A percentile compares a stretch with the other conserved stretches of the same genome.
phyloP scores from a whole-genome alignment of 306 rosid genomes.

The Vachellia collinsii region DNA sequence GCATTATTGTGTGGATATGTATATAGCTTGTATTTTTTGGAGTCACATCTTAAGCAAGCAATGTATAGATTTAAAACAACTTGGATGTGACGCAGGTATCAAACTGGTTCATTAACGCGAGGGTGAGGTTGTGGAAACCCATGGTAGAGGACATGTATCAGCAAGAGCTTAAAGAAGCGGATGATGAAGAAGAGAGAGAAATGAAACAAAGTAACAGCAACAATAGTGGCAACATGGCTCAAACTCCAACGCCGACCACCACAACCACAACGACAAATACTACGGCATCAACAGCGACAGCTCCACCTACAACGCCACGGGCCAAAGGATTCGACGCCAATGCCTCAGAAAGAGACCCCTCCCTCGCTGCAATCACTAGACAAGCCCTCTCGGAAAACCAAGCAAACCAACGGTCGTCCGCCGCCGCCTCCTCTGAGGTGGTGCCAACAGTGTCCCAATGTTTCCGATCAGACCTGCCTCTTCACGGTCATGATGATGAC shows the following conservation, averaged over 20 bases:
- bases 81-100: constrained; percentile 64
- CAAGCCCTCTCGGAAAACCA: constrained; percentile 72
- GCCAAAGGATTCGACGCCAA: constrained; percentile 64
- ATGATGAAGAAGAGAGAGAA: constrained; percentile 43
- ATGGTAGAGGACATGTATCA: constrained; percentile 99
- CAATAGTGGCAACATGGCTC: constrained; percentile 51
- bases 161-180: constrained; percentile 76
- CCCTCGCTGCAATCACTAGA: constrained; percentile 63
- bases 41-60: background rate
- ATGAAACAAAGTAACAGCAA: constrained; percentile 46
- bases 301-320: constrained; percentile 41
- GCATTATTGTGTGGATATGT: background rate
- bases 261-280: background rate
- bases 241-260: constrained; percentile 61
- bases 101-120: constrained; percentile 99
- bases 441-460: constrained; percentile 47
- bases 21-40: background rate
- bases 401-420: constrained; percentile 20
- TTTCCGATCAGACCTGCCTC: constrained; percentile 44
- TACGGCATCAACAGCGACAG: constrained; percentile 38
- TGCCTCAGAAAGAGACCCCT: constrained; percentile 73
- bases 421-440: constrained; percentile 50
- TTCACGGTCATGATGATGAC: constrained; percentile 52
- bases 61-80: background rate
- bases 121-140: constrained; percentile 99